Base-by-base conservation (phyloP, 331 rosid species). In the Acacia pycnantha region DNA sequence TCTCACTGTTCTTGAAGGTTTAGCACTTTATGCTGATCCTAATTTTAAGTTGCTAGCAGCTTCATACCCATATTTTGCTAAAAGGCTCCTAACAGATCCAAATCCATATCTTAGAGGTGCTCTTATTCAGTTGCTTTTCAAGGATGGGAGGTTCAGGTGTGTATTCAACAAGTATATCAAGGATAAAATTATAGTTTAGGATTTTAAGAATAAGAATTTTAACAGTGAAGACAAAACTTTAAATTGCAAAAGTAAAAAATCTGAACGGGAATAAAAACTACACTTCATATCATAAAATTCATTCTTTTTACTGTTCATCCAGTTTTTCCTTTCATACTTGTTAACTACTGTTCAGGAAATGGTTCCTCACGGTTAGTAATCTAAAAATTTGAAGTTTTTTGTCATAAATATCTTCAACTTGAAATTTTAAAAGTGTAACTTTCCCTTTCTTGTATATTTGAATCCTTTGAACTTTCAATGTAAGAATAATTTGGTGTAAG, bases 21-120 rank as follows among this genome's bases (percentile, higher is more conserved):
- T 95, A 79, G 98, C 98, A n/a, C 93, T 95, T 75, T 84, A 93
- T 80, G 96, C 98, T 33, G 98, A 95, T 92, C 98, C 98, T n/a
- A 90, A 95, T 88, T 95, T 93, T 87, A 95, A 93, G 95, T 94
- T 95, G 82, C 93, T 95, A 59, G 98, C 98, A 54, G 98, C 98
- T 70, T 95, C 98, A 24, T 95, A 95, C 83, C 98, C 98, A 3
- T 95, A 95, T 81, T 95, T 95, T 81, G 98, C 98, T 58, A 95
- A 95, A 86, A 89, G 98, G 89, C 98, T 95, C 50, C 87, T 95
- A 71, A 95, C 98, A 33, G 98, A 95, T 86, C 98, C 98, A 83
- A 95, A 90, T 88, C 98, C 98, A 61, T 95, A 95, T 83, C 93
- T 95, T 83, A 92, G 98, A 87, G 98, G 93, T 86, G 97, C 98